Evolutionary conservation across 805 yeast species (phyloP), one percentile per base, ranked within the genome.

Genomic region (Yarrowia alimentaria): DNA sequence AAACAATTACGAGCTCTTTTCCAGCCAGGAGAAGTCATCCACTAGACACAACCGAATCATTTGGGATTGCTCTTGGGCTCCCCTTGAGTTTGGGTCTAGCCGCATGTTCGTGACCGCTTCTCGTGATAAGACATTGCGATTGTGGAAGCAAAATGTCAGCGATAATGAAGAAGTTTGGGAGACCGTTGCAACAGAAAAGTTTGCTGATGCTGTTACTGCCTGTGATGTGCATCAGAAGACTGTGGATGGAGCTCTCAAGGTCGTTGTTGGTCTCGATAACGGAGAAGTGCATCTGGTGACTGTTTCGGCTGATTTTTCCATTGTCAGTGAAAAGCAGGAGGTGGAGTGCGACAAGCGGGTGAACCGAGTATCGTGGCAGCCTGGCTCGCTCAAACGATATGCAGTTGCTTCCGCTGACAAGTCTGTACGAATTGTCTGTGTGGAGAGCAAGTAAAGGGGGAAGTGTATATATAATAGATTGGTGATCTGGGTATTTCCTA

Each of bases 1-100:
- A 11, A 43, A 60, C 14, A 62, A 68, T 24, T 75, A 77, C 54
- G 63, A 67, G 14, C 65, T 78, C 51, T 61, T 58, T 21, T 54
- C 53, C 35, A 57, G 67, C 14, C 73, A 76, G 51, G 78, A 78
- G 26, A 87, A 84, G 63, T 30, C 49, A 8, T 21, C 37, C 11
- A 43, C 19, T 8, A 96, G 96, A 0, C 99, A 94, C 62, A 66
- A 83, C 1, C 79, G 97, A 66, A 91, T 93, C 59, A 79, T 93
- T 33, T 94, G 99, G 99, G 98, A 93, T 68, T 82, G 91, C 63
- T 77, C 85, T 29, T 93, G 97, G 96, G 70, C 81, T 0, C 87
- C 89, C 4, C 54, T 60, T n/a, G 45, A 37, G 26, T 20, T 30
- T 18, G 57, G 56, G 10, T n/a, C n/a, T n/a, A 32, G 47, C 19